Conservation (phyloP, 2,329 filamentous ascomycete species). For the Fusarium lateritium region DNA sequence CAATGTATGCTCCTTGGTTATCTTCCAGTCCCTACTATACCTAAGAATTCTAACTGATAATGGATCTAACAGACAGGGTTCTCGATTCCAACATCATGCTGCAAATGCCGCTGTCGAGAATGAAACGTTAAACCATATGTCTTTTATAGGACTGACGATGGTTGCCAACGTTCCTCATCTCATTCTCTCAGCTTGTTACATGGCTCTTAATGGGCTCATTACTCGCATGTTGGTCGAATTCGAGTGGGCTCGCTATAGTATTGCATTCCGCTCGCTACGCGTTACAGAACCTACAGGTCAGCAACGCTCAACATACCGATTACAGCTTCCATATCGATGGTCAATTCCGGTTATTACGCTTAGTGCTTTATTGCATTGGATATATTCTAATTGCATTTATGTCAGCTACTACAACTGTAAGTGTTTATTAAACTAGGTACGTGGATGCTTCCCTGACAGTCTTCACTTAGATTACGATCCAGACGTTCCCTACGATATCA, state of each 20-base stretch:
- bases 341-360: too few species aligned
- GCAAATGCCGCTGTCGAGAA: background rate
- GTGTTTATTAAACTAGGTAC: too few species aligned
- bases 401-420: conserved; percentile 19
- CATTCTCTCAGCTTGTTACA: conserved; percentile 10
- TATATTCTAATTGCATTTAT: conserved; percentile 22
- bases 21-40: too few species aligned
- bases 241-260: conserved; percentile 17
- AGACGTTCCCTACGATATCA: background rate
- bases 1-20: too few species aligned
- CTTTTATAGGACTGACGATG: conserved; percentile 3
- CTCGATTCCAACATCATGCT: conserved; percentile 6
- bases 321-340: too few species aligned
- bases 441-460: too few species aligned
- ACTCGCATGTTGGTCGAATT: conserved; percentile 22
- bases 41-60: too few species aligned
- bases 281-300: conserved; percentile 20
- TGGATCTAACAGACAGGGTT: background rate
- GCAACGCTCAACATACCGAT: conserved; percentile 30
- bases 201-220: conserved; percentile 14
- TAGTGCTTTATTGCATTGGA: too few species aligned
- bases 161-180: conserved; percentile 17
- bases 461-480: background rate
- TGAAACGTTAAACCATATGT: background rate
- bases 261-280: conserved; percentile 13